Evolutionary conservation across 2,329 filamentous ascomycete species (phyloP), one percentile per base, ranked within the genome.

Genomic region (Huntiella moniliformis): DNA sequence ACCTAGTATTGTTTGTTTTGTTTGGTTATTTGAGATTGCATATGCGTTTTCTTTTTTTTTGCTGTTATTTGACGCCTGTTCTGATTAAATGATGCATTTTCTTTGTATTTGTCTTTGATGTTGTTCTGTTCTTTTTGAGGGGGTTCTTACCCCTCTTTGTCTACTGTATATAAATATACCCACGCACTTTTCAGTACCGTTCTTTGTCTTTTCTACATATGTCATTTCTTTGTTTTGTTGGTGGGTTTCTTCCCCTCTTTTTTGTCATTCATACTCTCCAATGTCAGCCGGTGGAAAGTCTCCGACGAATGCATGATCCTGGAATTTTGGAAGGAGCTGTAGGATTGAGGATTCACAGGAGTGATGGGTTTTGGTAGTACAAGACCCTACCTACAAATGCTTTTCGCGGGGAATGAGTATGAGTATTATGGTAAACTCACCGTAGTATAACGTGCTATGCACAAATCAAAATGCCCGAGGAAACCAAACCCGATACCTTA

Each of bases 401-500:
- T 28, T 28, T 28, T 28, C 22, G 22, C 22, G 22, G 22, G 22
- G 22, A 28, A 28, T 28, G 22, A 28, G 7, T 38, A 38, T 15
- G n/a, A n/a, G 16, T 34, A 37, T n/a, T 37, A 37, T 11, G 8
- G 10, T 18, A 13, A 10, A 38, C 12, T 18, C 37, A 37, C 15
- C 12, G 2, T 38, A 13, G 10, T 15, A 15, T 37, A n/a, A n/a
- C 37, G 37, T 17, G 12, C 15, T 38, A 18, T 10, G 8, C 10
- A 12, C 18, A 33, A 28, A 34, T 16, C 34, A 46, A 11, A 4
- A 42, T 47, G 28, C 5, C 40, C 28, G 28, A 31, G 4, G 31
- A 42, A 34, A 6, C 8, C 11, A 69, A 66, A 50, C 79, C 78
- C n/a, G 62, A 63, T 1, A 74, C 81, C 54, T 77, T 94, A 18